Conservation (phyloP, 495 filamentous ascomycete genomes). For the Tuber calosporum region DNA sequence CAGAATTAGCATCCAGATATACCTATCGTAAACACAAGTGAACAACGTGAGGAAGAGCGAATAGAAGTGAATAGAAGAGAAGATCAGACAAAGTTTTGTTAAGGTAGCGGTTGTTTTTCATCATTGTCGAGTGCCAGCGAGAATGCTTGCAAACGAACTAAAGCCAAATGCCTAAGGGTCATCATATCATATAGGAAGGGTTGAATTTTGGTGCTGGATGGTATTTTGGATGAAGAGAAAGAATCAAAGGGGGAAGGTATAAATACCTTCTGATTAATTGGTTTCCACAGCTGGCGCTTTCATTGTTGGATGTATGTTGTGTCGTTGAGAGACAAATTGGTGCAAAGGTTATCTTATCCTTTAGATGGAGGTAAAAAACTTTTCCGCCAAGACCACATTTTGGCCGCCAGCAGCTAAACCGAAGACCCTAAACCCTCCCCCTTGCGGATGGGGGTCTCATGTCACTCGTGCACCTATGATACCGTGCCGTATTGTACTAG, state of each 20-base stretch:
- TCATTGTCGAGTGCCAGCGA: slow-evolving; percentile 38
- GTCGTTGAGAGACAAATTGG: neutral
- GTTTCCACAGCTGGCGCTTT: neutral
- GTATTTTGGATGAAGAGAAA: neutral
- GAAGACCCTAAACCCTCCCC: neutral
- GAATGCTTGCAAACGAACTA: slow-evolving; percentile 37
- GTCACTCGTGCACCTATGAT: neutral
- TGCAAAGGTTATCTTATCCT: neutral
- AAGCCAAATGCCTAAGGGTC: slow-evolving; percentile 44
- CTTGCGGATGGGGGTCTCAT: neutral
- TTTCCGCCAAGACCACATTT: neutral
- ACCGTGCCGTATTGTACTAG: no score
- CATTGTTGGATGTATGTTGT: neutral
- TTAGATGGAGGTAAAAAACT: neutral
- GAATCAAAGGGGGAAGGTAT: neutral
- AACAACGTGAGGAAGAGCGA: neutral
- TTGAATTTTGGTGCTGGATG: slow-evolving; percentile 10
- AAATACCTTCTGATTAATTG: neutral
- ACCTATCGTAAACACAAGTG: neutral
- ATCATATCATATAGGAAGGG: slow-evolving; percentile 33
- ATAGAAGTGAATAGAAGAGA: slow-evolving; percentile 9
- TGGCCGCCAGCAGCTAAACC: no score
- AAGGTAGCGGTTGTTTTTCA: slow-evolving; percentile 45
- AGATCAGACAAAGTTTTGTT: slow-evolving; percentile 40
- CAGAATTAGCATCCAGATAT: neutral